Conservation (phyloP, 345 rosid genomes). For the Heritiera fomes region DNA sequence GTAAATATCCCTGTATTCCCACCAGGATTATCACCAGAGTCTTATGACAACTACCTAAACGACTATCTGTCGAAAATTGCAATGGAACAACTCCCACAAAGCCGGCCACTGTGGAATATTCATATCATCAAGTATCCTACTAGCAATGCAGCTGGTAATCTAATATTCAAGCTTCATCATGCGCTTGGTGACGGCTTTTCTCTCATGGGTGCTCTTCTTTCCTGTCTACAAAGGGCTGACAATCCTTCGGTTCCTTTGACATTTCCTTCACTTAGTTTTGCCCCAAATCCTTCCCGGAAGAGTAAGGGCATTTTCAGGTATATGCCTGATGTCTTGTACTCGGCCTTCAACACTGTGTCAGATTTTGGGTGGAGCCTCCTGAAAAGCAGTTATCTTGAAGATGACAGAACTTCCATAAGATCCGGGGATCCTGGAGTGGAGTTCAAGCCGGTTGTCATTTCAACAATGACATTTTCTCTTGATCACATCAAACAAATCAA, state of each 20-base stretch:
- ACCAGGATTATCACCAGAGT: conserved; percentile 29
- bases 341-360: conserved; percentile 27
- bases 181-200: conserved; percentile 57
- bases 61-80: conserved; percentile 38
- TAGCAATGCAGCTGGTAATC: conserved; percentile 31
- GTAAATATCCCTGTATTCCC: conserved; percentile 34
- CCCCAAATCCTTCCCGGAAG: neutral
- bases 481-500: conserved; percentile 42
- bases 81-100: conserved; percentile 31
- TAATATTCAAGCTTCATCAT: conserved; percentile 58
- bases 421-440: conserved; percentile 37
- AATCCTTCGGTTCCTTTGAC: conserved; percentile 42
- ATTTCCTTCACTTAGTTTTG: conserved; percentile 34
- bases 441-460: conserved; percentile 32
- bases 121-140: conserved; percentile 49
- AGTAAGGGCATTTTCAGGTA: neutral
- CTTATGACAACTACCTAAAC: conserved; percentile 33
- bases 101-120: conserved; percentile 52
- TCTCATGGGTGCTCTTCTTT: conserved; percentile 56
- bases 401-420: conserved; percentile 37
- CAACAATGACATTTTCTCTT: conserved; percentile 39
- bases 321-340: conserved; percentile 13
- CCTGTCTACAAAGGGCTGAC: conserved; percentile 54
- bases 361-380: conserved; percentile 45
- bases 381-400: conserved; percentile 44